These are phyloP conservation scores for Lunularia cruciata DNA, from an alignment of 225 moss, liverwort and hornwort genomes.

Conservation along the genomic window DNA sequence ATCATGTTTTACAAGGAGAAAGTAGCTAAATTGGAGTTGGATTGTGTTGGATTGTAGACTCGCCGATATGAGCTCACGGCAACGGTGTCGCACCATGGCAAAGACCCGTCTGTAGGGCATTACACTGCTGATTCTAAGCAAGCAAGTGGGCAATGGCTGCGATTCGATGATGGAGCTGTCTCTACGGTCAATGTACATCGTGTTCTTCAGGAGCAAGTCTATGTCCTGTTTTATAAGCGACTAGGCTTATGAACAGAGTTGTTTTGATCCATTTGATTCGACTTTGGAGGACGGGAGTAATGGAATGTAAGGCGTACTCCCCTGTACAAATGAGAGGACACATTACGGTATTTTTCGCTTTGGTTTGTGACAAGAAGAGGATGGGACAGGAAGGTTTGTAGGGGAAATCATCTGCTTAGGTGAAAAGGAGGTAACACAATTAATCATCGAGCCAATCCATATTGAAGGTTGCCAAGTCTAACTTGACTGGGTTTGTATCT, in stretches of 20 bases:
- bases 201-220: conserved; percentile 88
- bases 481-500: conserved; percentile 13
- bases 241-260: conserved; percentile 30
- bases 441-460: background rate
- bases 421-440: background rate
- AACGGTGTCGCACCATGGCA: conserved; percentile 94
- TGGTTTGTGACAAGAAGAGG: conserved; percentile 21
- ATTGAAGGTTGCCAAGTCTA: conserved; percentile 2
- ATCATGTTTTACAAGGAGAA: no score
- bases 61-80: conserved; percentile 94
- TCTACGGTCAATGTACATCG: conserved; percentile 60
- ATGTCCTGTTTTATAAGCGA: conserved; percentile 92
- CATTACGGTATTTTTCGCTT: conserved; percentile 34
- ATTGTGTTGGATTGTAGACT: conserved; percentile 71
- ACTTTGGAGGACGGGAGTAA: conserved; percentile 44
- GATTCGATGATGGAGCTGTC: conserved; percentile 83
- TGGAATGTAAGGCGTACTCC: conserved; percentile 29
- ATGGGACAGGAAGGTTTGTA: conserved; percentile 1
- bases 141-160: conserved; percentile 80
- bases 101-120: conserved; percentile 88
- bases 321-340: conserved; percentile 46
- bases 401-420: conserved; percentile 13
- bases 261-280: conserved; percentile 40
- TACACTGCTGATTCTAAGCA: conserved; percentile 97
- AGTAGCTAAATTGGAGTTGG: no score